These are phyloP conservation scores for Mallotus japonicus DNA, from an alignment of 441 rosid species.

Conservation along the genomic window DNA sequence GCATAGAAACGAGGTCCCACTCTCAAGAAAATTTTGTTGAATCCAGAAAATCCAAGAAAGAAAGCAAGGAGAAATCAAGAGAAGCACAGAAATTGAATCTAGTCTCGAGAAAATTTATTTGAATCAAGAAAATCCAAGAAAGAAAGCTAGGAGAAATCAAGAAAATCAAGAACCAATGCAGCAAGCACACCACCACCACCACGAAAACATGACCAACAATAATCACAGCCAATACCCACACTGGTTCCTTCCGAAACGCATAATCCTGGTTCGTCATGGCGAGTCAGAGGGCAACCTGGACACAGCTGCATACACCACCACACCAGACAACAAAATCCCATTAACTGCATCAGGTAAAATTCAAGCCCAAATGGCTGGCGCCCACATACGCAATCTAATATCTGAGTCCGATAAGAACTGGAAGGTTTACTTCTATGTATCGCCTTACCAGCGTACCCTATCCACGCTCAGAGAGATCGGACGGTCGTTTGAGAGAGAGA, in stretches of 20 bases:
- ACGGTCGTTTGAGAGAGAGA: slow-evolving; percentile 57
- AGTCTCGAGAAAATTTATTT: no score
- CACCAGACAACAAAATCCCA: slow-evolving; percentile 83
- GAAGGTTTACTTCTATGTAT: slow-evolving; percentile 87
- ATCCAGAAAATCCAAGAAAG: no score
- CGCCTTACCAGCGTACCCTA: slow-evolving; percentile 88
- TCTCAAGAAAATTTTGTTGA: no score
- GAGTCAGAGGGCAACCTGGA: slow-evolving; percentile 89
- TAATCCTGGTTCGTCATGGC: slow-evolving; percentile 91
- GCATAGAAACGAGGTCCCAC: no score
- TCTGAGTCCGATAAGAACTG: slow-evolving; percentile 40
- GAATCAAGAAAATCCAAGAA: no score
- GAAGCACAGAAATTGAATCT: no score
- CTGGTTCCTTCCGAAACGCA: slow-evolving; percentile 64
- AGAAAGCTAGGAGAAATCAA: no score
- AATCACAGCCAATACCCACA: not conserved
- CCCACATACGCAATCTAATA: slow-evolving; percentile 42
- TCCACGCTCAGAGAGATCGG: slow-evolving; percentile 94
- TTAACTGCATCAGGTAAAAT: slow-evolving; percentile 52
- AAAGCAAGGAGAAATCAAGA: no score
- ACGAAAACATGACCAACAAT: not conserved
- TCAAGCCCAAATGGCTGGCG: slow-evolving; percentile 66
- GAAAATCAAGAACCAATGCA: not conserved
- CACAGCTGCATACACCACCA: slow-evolving; percentile 70
- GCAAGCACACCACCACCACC: not conserved